phyloP scores from a whole-genome alignment of 192 early-diverging fungal species.

The Spizellomyces sp. region DNA sequence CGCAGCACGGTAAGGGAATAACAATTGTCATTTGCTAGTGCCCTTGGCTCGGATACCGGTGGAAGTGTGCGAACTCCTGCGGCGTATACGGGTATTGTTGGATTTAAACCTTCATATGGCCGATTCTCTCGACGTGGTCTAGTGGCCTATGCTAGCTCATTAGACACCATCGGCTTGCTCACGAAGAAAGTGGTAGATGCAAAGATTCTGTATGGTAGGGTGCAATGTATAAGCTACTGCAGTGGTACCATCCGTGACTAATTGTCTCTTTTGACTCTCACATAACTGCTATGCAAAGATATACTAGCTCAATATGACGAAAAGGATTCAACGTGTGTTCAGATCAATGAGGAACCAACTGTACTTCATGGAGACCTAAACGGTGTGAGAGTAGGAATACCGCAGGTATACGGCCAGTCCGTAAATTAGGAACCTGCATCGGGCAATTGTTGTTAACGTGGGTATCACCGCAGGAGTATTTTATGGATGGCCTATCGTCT shows the following conservation, averaged over 20 bases:
- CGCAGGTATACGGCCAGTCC: too few relatives aligned
- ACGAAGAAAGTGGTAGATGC: conserved; percentile 61
- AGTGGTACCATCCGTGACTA: too few relatives aligned
- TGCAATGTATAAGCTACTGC: too few relatives aligned
- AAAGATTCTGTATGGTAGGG: conserved; percentile 61
- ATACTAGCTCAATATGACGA: conserved; percentile 57
- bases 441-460: conserved; percentile 20
- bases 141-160: conserved; percentile 80
- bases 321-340: conserved; percentile 68
- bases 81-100: conserved; percentile 89
- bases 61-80: conserved; percentile 93
- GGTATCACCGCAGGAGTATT: conserved; percentile 78
- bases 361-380: conserved; percentile 40
- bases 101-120: conserved; percentile 93
- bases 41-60: conserved; percentile 92
- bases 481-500: conserved; percentile 69
- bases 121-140: conserved; percentile 82
- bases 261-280: too few relatives aligned
- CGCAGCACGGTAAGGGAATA: background rate
- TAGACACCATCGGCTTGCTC: conserved; percentile 89
- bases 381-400: too few relatives aligned
- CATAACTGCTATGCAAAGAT: conserved; percentile 34
- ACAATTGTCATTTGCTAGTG: conserved; percentile 43
- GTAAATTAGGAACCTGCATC: too few relatives aligned
- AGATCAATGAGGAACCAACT: background rate